Evolutionary conservation across 2,329 filamentous ascomycete species (phyloP), one percentile per base, ranked within the genome.

Genomic region (Colletotrichum somersetense): DNA sequence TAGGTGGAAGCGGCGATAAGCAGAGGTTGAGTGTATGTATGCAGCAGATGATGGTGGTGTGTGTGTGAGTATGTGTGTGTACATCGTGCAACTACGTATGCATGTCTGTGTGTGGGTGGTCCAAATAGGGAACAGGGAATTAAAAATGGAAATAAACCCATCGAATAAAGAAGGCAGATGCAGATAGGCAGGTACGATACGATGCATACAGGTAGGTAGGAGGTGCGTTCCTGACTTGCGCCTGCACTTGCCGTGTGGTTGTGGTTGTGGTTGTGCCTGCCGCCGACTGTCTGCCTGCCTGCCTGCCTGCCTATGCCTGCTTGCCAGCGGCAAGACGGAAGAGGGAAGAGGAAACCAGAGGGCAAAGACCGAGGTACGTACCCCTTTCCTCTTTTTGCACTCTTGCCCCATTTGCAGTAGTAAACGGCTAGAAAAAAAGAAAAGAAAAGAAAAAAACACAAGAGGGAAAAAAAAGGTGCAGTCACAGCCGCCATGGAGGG

Each of bases 1-100:
- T 30, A 3, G 26, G 48, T 64, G 62, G 62, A 64, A 23, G 50
- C 62, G 62, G 59, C 59, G 59, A 62, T 62, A 62, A 52, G 59
- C 30, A 50, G 44, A 18, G n/a, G 59, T 38, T 40, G 52, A 5
- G 33, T 5, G 30, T 38, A 33, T 56, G 33, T 38, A 30, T 30
- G 30, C 30, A 30, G 30, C 30, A 30, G 30, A 3, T 30, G 2
- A 30, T 30, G 30, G 30, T 30, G 11, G 33, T 11, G 30, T 38
- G 30, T 38, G 53, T 56, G 33, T 38, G 53, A 20, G 14, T 18
- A 12, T 35, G 52, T 20, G 52, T 5, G 30, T 6, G 52, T 20
- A 23, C n/a, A n/a, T n/a, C n/a, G n/a, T n/a, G n/a, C n/a, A n/a
- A n/a, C n/a, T n/a, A n/a, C n/a, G n/a, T n/a, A n/a, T n/a, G n/a